Evolutionary conservation across 257 asterid genomes (phyloP).

Genomic region (Rubia yunnanensis): DNA sequence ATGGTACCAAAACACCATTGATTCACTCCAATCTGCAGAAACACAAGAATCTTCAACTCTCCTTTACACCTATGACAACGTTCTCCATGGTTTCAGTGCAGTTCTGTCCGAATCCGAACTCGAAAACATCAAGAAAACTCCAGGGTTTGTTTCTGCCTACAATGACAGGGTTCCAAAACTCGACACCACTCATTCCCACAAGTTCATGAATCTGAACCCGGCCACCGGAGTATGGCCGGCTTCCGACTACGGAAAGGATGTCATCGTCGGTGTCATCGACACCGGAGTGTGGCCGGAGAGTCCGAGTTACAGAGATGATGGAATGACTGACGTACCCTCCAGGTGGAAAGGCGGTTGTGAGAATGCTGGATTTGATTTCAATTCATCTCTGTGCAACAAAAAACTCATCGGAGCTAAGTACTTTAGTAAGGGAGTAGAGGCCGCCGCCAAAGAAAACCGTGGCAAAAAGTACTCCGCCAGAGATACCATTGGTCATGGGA

Average conservation of each 20-base stretch:
- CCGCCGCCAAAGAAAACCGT: slow-evolving; percentile 19
- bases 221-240: slow-evolving; percentile 46
- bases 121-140: slow-evolving; percentile 15
- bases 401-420: slow-evolving; percentile 6
- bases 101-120: slow-evolving; percentile 29
- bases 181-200: slow-evolving; percentile 46
- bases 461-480: slow-evolving; percentile 29
- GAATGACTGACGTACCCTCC: slow-evolving; percentile 31
- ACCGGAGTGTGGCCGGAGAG: slow-evolving; percentile 54
- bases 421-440: slow-evolving; percentile 35
- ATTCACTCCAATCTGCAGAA: neutral
- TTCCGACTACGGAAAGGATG: slow-evolving; percentile 34
- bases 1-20: slow-evolving; percentile 1
- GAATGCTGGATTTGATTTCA: slow-evolving; percentile 31
- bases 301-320: slow-evolving; percentile 33
- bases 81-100: slow-evolving; percentile 43
- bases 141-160: slow-evolving; percentile 28
- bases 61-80: slow-evolving; percentile 36
- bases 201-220: slow-evolving; percentile 37
- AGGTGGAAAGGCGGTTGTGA: slow-evolving; percentile 44
- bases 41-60: neutral
- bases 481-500: slow-evolving; percentile 40
- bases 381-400: slow-evolving; percentile 10
- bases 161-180: neutral
- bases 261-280: slow-evolving; percentile 44